A percentile compares a stretch with the other conserved stretches of the same genome.
phyloP scores from a whole-genome alignment of 345 rosid species.

The Rhodomyrtus tomentosa region DNA sequence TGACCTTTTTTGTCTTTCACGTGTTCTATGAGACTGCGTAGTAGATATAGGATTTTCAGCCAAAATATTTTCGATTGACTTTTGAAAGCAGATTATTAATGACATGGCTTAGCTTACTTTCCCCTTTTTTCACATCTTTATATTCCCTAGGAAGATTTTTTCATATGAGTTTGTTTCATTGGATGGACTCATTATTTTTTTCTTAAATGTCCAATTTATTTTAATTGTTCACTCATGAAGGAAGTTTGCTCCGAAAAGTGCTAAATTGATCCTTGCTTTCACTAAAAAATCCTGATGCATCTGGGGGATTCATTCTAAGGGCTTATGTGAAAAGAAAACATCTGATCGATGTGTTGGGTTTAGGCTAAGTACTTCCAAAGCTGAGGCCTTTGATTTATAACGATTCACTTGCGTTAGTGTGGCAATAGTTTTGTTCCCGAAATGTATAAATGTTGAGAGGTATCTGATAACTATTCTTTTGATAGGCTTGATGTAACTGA shows the following conservation, averaged over 20 bases:
- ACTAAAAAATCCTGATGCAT: neutral
- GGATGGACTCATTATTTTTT: neutral
- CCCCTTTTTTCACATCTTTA: neutral
- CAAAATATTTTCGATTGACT: neutral
- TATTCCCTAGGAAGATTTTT: neutral
- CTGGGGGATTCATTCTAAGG: neutral
- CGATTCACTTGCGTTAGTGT: neutral
- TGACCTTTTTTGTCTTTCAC: neutral
- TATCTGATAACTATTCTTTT: neutral
- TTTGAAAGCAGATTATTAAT: neutral
- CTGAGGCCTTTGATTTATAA: neutral
- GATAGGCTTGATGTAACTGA: constrained; percentile 65
- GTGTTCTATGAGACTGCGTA: neutral
- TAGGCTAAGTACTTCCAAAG: neutral
- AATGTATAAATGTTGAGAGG: neutral
- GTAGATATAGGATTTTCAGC: neutral
- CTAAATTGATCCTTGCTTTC: neutral
- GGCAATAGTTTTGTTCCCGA: neutral
- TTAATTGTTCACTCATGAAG: neutral
- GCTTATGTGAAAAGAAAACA: neutral
- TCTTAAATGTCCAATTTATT: neutral
- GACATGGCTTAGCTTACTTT: neutral
- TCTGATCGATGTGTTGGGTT: neutral
- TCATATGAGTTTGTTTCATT: neutral
- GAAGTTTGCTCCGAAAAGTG: neutral